A percentile compares a stretch with the other conserved stretches of the same genome.
Conservation (phyloP, 1,139 yeast species). For the Nakaseomyces kungkrabaensis region DNA sequence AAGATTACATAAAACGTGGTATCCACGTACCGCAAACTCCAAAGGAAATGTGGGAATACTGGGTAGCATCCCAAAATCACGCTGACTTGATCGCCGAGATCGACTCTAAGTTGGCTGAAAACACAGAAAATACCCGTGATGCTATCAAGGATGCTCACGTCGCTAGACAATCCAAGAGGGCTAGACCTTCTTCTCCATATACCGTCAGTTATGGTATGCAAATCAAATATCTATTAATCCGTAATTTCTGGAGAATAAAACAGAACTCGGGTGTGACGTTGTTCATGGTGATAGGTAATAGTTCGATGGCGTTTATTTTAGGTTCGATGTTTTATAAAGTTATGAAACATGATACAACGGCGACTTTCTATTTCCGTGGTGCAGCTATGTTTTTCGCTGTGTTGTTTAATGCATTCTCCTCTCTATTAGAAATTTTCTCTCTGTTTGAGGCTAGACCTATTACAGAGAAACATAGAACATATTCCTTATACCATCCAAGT, state of each 20-base stretch:
- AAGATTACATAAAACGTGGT: constrained; percentile 32
- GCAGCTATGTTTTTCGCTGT: constrained; percentile 60
- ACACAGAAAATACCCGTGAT: constrained; percentile 9
- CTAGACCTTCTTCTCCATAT: constrained; percentile 42
- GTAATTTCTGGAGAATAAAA: constrained; percentile 46
- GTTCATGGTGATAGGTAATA: constrained; percentile 45
- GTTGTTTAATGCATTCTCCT: constrained; percentile 57
- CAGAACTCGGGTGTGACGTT: constrained; percentile 57
- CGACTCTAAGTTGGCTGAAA: constrained; percentile 26
- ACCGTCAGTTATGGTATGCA: constrained; percentile 49
- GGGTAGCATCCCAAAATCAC: constrained; percentile 52
- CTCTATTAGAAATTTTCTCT: constrained; percentile 53
- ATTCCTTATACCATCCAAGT: constrained; percentile 56
- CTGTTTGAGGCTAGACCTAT: constrained; percentile 56
- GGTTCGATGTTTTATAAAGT: constrained; percentile 59
- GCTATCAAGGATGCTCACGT: constrained; percentile 38
- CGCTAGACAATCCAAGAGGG: constrained; percentile 43
- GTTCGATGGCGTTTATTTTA: constrained; percentile 49
- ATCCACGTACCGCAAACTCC: constrained; percentile 55
- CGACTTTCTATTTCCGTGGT: constrained; percentile 47
- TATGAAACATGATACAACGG: constrained; percentile 31
- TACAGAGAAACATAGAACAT: constrained; percentile 60
- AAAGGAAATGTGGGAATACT: constrained; percentile 51
- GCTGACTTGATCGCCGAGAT: constrained; percentile 32
- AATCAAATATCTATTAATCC: constrained; percentile 40